Evolutionary conservation across 2,329 filamentous ascomycete species (phyloP).

Genomic region (Alternaria sp.): DNA sequence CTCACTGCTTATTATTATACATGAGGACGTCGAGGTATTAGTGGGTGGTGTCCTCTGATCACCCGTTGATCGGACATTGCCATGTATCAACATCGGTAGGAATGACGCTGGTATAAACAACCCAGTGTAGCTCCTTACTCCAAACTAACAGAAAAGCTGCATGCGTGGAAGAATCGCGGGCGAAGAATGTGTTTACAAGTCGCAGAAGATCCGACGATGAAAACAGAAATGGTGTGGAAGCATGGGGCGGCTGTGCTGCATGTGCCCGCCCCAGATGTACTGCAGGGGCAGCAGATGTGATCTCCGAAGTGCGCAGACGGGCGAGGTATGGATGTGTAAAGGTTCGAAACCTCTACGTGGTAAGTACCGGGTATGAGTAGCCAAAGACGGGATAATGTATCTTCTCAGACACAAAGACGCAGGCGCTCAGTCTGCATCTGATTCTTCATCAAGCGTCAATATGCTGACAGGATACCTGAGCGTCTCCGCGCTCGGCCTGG

Average conservation of each 20-base stretch:
- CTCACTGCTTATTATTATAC: slow-evolving; percentile 2
- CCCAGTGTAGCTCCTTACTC: background rate
- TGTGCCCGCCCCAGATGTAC: background rate
- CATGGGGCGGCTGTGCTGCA: background rate
- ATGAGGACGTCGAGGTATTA: slow-evolving; percentile 12
- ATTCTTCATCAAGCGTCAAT: slow-evolving; percentile 30
- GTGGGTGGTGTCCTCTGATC: slow-evolving; percentile 8
- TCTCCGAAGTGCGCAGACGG: background rate
- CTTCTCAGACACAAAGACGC: background rate
- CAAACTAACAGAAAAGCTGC: background rate
- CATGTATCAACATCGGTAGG: background rate
- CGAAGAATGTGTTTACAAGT: background rate
- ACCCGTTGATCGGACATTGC: background rate
- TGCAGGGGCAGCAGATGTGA: background rate
- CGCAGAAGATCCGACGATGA: background rate
- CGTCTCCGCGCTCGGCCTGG: slow-evolving; percentile 47
- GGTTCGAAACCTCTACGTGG: background rate
- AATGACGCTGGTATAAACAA: background rate
- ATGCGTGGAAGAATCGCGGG: background rate
- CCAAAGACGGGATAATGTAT: slow-evolving; percentile 10
- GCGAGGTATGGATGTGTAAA: background rate
- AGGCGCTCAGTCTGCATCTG: slow-evolving; percentile 16
- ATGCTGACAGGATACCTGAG: slow-evolving; percentile 36
- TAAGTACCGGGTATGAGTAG: background rate
- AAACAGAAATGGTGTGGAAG: background rate